Base-by-base conservation (phyloP, 805 yeast genomes). In the Kodamaea nitidulidarum region DNA sequence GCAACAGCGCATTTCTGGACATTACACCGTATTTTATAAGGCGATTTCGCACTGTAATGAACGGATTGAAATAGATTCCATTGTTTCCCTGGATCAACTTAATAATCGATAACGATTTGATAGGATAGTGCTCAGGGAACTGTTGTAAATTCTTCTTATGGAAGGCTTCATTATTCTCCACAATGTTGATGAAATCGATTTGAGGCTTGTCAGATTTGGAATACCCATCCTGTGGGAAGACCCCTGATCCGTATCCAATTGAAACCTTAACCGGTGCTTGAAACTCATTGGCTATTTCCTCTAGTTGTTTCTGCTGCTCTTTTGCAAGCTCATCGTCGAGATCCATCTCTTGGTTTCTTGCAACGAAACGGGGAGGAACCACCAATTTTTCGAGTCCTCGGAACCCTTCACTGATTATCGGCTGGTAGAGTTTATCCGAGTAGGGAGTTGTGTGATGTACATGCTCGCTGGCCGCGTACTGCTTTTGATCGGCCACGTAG, bases 161-260 rank as follows among this genome's bases (percentile, higher is more conserved):
- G 81, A 95, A 93, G 45, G 75, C 78, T 22, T 67, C 66, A 2
- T 95, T 78, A 54, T 81, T 75, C 0, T 82, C 73, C 2, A 90
- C 97, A 1, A 86, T 88, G 51, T 84, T 80, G 9, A 91, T 84
- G 60, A 93, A 61, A 58, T 93, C 98, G 9, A 87, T 76, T 58
- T 93, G 98, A 7, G 15, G 22, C 32, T 31, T n/a, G 29, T 32
- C 32, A 16, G 32, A 18, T 8, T 24, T 26, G 25, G 29, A 15
- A 46, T 75, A 71, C 4, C 69, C 65, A 1, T 49, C 51, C 58
- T 91, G 98, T 26, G 78, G 72, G 52, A 93, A 85, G 1, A 93
- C 96, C 4, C 96, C 96, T 6, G 95, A 84, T 2, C 98, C 98
- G 60, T 91, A 91, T 0, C 97, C 98, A 61, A 91, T 85, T 1